Base-by-base conservation (phyloP, 1,284 basidiomycete genomes). In the Malassezia obtusa region DNA sequence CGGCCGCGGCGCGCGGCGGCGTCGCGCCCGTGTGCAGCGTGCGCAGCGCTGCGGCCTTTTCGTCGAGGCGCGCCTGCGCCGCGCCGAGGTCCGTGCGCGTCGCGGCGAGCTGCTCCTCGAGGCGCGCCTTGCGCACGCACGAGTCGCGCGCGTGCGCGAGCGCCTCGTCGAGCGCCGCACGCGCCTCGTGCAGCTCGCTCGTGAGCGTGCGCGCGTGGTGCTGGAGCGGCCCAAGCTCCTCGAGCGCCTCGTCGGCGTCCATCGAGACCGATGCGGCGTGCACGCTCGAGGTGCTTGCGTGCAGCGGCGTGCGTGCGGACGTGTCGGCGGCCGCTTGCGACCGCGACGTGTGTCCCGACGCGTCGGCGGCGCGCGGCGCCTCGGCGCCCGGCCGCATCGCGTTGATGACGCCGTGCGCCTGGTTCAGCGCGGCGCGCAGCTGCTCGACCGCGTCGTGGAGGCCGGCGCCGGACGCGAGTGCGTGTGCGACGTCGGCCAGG, bases 401-500 rank as follows among this genome's bases (percentile, higher is more conserved):
- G 32, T 52, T 52, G 45, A 52, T 47, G 17, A 52, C 32, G 4
- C 50, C 50, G 32, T 52, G 50, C 31, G 50, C 45, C 10, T 52
- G 44, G 25, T 46, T 38, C 44, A 52, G 39, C 22, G 50, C 50
- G 5, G 19, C 21, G 2, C 32, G 26, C 21, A 52, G 44, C 17
- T 30, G 21, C 14, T 40, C 44, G 21, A 43, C 33, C 9, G n/a
- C 25, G 26, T n/a, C 25, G 14, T 10, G 14, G n/a, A 52, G 30
- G 11, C 21, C 28, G 10, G 21, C 31, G 12, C 35, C 36, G 19
- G 32, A 32, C 7, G 12, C 25, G 10, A 45, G 19, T 19, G 41
- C 36, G 11, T n/a, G 21, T 8, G 31, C 41, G 8, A 45, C 35
- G 4, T 45, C 44, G 2, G 28, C 24, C 7, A 52, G 43, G 12